Percentiles rank a stretch among this genome's conserved stretches.
Evolutionary conservation across 2,329 filamentous ascomycete species (phyloP).

Genomic region (Pseudogymnoascus sp.): DNA sequence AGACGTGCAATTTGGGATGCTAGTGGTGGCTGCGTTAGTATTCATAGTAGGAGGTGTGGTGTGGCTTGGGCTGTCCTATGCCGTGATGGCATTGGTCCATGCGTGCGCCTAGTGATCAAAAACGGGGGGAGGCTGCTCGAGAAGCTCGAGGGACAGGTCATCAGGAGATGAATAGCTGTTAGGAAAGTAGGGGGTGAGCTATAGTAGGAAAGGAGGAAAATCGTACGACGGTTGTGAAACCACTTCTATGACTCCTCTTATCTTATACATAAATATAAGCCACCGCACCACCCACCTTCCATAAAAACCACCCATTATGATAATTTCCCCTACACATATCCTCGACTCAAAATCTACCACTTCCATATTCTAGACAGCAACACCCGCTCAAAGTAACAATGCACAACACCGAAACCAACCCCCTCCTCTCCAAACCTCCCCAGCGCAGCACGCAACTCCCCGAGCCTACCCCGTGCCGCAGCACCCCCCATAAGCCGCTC

Average conservation of each 20-base stretch:
- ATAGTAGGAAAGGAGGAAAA: not conserved
- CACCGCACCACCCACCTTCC: not conserved
- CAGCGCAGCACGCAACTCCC: not conserved
- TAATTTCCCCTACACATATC: not conserved
- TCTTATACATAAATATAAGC: not conserved
- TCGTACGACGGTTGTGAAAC: not conserved
- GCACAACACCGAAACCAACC: not conserved
- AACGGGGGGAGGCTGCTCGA: no score
- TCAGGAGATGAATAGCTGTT: not conserved
- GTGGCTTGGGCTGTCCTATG: no score
- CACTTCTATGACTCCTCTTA: not conserved
- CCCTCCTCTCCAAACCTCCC: not conserved
- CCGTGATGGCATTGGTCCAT: no score
- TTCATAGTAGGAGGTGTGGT: no score
- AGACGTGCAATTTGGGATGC: no score
- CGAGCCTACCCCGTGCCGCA: not conserved
- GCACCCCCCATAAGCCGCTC: not conserved
- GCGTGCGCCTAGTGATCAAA: no score
- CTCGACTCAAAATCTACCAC: not conserved
- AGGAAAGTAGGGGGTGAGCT: not conserved
- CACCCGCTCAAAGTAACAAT: not conserved
- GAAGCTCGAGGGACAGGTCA: not conserved
- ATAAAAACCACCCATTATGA: not conserved
- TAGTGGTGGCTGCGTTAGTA: no score
- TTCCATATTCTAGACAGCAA: not conserved